Percentiles rank a stretch among this genome's conserved stretches.
phyloP scores from a whole-genome alignment of 2,329 filamentous ascomycete genomes.

The Pseudogymnoascus sp. region DNA sequence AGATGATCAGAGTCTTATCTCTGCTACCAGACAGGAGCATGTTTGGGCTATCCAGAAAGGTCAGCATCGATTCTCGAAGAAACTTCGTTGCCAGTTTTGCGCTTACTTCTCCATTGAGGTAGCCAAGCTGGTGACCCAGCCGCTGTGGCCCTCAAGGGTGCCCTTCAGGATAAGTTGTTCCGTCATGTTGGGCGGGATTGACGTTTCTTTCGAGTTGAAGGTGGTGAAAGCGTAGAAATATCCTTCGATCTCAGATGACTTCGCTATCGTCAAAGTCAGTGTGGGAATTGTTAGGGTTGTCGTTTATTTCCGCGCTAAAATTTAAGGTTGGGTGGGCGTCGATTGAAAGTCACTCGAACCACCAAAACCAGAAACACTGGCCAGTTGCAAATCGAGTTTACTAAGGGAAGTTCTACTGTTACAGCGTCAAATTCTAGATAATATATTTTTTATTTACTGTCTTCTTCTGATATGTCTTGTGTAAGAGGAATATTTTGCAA shows the following conservation, averaged over 20 bases:
- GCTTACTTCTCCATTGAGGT: conserved; percentile 97
- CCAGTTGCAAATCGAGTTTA: not conserved
- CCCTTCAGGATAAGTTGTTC: conserved; percentile 69
- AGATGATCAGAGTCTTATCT: conserved; percentile 99
- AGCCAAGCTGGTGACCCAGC: conserved; percentile 98
- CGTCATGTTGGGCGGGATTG: conserved; percentile 26
- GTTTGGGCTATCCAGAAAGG: conserved; percentile 65
- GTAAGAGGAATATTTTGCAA: not conserved
- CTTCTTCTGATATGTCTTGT: not conserved
- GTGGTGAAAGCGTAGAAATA: conserved; percentile 19
- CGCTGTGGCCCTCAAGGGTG: conserved; percentile 97
- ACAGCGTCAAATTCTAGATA: not conserved
- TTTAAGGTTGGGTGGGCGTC: conserved; percentile 2
- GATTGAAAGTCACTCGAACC: conserved; percentile 1
- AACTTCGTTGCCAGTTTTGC: conserved; percentile 10
- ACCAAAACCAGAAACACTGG: not conserved
- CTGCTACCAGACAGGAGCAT: conserved; percentile 97
- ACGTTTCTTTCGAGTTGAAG: conserved; percentile 33
- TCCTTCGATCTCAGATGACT: conserved; percentile 5
- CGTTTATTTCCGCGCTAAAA: conserved; percentile 5
- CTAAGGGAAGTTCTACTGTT: not conserved
- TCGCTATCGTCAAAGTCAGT: conserved; percentile 5
- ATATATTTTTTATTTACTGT: not conserved
- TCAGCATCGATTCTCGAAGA: conserved; percentile 18
- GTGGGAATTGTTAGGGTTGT: conserved; percentile 5